These are phyloP conservation scores for Theobroma grandiflorum DNA, from an alignment of 441 rosid species.

Conservation along the genomic window DNA sequence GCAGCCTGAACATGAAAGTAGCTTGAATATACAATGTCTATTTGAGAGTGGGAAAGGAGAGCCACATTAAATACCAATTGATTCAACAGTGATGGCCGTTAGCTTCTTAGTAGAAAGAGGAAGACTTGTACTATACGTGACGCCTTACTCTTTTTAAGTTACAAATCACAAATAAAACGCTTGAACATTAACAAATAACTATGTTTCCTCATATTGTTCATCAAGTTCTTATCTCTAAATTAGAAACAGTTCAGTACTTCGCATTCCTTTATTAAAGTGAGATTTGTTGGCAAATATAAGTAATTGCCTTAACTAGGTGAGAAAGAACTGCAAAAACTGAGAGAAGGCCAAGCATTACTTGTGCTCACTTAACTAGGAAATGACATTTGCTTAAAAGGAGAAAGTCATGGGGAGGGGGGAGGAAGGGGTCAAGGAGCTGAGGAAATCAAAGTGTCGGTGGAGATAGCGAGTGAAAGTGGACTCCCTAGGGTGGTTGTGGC, in stretches of 20 bases:
- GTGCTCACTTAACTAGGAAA: background rate
- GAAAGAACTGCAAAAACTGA: background rate
- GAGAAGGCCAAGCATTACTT: background rate
- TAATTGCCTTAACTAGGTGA: background rate
- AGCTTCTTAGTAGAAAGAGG: background rate
- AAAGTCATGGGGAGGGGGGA: background rate
- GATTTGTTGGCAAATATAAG: background rate
- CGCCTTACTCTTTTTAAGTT: background rate
- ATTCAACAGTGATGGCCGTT: background rate
- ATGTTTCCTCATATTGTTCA: background rate
- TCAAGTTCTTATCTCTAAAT: background rate
- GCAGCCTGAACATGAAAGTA: background rate
- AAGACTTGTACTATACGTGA: background rate
- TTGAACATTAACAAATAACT: background rate
- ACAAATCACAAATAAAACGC: background rate
- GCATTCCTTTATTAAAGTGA: background rate
- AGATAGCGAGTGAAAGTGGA: background rate
- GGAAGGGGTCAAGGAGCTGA: background rate
- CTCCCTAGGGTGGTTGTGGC: background rate
- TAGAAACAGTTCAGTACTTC: background rate
- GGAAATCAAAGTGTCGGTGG: conserved; percentile 13
- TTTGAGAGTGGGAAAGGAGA: background rate
- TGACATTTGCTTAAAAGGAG: background rate
- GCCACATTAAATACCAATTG: background rate
- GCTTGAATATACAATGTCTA: background rate